phyloP scores from a whole-genome alignment of 495 filamentous ascomycete species.

The Arthonia radiata region DNA sequence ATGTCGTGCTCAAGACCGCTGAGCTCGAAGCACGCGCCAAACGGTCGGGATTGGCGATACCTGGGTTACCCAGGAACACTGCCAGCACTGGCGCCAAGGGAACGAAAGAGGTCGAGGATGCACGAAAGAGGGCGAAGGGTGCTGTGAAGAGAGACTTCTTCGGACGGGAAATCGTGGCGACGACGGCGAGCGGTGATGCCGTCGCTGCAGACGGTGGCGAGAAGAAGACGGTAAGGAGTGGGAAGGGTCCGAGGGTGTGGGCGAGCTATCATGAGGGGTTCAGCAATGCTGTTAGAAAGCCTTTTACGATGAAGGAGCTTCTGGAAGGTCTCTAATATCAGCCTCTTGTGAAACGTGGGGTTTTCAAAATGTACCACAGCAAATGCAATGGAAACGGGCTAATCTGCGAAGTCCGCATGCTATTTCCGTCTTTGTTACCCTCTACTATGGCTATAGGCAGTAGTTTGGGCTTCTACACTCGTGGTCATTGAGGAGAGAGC shows the following conservation, averaged over 20 bases:
- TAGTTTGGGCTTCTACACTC: too few species aligned
- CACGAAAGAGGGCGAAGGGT: conserved; percentile 9
- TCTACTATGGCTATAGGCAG: too few species aligned
- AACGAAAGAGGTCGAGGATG: conserved; percentile 4
- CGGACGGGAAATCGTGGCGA: conserved; percentile 37
- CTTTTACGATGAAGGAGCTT: conserved; percentile 65
- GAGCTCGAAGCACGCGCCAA: conserved; percentile 20
- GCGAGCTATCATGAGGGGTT: conserved; percentile 89
- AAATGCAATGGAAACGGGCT: too few species aligned
- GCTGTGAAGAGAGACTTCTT: conserved; percentile 74
- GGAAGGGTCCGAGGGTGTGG: conserved; percentile 38
- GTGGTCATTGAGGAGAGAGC: too few species aligned
- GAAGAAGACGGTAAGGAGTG: conserved; percentile 10
- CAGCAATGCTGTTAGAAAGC: conserved; percentile 87
- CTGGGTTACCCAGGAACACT: background rate
- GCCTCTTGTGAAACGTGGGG: too few species aligned
- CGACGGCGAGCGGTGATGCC: conserved; percentile 5
- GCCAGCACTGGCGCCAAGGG: background rate
- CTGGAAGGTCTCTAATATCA: conserved; percentile 37
- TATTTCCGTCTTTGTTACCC: too few species aligned
- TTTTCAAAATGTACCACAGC: too few species aligned
- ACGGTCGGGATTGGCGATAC: background rate
- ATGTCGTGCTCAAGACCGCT: conserved; percentile 36
- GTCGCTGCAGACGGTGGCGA: background rate
- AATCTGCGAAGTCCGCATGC: too few species aligned